Base-by-base conservation (phyloP, 805 yeast genomes). In the Saturnispora saitoi region DNA sequence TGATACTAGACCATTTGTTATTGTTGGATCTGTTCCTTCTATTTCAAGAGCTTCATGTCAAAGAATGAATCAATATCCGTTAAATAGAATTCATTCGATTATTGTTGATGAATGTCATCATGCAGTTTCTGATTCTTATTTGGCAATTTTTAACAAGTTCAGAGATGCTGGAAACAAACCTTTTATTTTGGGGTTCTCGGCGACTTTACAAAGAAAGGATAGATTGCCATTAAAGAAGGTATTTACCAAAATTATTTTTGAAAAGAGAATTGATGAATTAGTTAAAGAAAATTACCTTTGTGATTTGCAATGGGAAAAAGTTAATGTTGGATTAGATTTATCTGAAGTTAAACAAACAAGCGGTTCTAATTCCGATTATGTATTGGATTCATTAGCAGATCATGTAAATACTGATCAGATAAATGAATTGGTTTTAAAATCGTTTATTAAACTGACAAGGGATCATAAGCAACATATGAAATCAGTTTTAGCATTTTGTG, bases 91-190 rank as follows among this genome's bases (percentile, higher is more conserved):
- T 66, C 83, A 86, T 59, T 70, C 89, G 30, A 76, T 91, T 15
- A 79, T 90, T 19, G 70, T 90, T 2, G 98, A 90, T 65, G 98
- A 90, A 62, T 95, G 96, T 37, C 98, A 90, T 60, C 97, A 90
- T 64, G 82, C 95, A 0, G 84, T 86, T 1, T 88, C 96, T 0
- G 59, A 63, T 14, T 72, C 89, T 1, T 91, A 90, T 68, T 41
- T 65, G 15, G 70, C 72, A 29, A 71, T 89, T 1, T 61, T 87
- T 46, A 61, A 69, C 3, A 71, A 86, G 57, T 87, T 90, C 56
- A 68, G 69, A 0, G 56, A 63, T 36, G 57, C 59, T 1, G 54
- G 66, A 0, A 46, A 43, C 36, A 64, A 66, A 0, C 70, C 82
- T 2, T 75, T 79, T 1, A 77, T 87, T 0, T 69, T 87, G 14